Evolutionary conservation across 2,329 filamentous ascomycete species (phyloP).

Genomic region (Monilinia aucupariae): DNA sequence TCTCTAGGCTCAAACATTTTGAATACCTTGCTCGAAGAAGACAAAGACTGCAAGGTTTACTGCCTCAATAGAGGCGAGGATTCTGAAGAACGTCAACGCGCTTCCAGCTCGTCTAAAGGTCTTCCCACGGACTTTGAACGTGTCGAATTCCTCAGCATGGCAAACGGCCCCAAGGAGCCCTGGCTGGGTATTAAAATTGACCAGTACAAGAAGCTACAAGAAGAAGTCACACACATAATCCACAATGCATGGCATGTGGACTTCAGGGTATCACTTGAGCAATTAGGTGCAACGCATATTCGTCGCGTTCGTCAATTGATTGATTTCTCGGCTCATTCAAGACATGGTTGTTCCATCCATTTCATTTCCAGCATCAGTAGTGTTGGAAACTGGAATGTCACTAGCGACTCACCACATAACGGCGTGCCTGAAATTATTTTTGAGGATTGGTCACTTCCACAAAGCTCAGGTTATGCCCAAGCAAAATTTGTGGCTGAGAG

Average conservation of each 20-base stretch:
- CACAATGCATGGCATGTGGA: conserved; percentile 38
- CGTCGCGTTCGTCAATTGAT: conserved; percentile 7
- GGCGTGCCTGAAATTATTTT: conserved; percentile 38
- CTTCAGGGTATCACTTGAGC: conserved; percentile 34
- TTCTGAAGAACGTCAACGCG: conserved; percentile 18
- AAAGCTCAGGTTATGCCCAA: conserved; percentile 26
- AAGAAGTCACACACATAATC: conserved; percentile 5
- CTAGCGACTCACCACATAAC: background rate
- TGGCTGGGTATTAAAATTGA: conserved; percentile 42
- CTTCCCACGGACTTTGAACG: conserved; percentile 26
- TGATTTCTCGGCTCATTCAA: conserved; percentile 10
- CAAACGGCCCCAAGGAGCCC: conserved; percentile 39
- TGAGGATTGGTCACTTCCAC: conserved; percentile 24
- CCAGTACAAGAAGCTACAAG: conserved; percentile 8
- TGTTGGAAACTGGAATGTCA: background rate
- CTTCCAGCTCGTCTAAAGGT: background rate
- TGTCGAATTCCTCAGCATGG: conserved; percentile 45
- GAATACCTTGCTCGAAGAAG: conserved; percentile 34
- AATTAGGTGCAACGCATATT: conserved; percentile 25
- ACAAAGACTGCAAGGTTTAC: conserved; percentile 39
- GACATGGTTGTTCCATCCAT: conserved; percentile 3
- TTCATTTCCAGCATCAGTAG: conserved; percentile 32
- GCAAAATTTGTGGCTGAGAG: conserved; percentile 31
- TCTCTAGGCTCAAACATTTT: conserved; percentile 45
- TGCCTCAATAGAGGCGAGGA: conserved; percentile 42